These are phyloP conservation scores for Mucor mucedo DNA, from an alignment of 371 early-diverging fungal species.

Conservation along the genomic window DNA sequence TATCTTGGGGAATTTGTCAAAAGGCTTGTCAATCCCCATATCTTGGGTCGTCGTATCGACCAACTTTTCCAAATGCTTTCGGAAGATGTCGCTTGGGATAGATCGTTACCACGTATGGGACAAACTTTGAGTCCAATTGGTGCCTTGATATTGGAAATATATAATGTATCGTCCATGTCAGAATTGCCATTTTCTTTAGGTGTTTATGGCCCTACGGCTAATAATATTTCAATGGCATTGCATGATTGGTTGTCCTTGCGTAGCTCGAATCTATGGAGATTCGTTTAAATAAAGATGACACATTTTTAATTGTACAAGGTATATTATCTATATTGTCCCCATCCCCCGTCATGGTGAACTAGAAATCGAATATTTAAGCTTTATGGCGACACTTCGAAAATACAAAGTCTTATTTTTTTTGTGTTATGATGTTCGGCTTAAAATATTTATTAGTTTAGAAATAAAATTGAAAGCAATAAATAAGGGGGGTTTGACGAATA, in stretches of 20 bases:
- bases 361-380: too few relatives aligned
- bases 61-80: constrained; percentile 11
- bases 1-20: constrained; percentile 8
- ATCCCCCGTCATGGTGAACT: too few relatives aligned
- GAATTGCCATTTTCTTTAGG: not conserved
- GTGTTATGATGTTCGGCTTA: not conserved
- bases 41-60: constrained; percentile 23
- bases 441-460: not conserved
- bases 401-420: too few relatives aligned
- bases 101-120: constrained; percentile 21
- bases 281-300: not conserved
- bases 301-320: too few relatives aligned
- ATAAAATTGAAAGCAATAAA: constrained; percentile 5
- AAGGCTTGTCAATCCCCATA: constrained; percentile 12
- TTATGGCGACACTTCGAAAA: too few relatives aligned
- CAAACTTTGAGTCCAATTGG: not conserved
- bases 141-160: too few relatives aligned
- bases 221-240: constrained; percentile 1
- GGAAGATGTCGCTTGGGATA: constrained; percentile 39
- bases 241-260: constrained; percentile 12
- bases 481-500: constrained; percentile 1
- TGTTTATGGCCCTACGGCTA: constrained; percentile 8
- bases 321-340: too few relatives aligned
- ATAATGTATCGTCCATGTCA: too few relatives aligned
- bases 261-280: constrained; percentile 4